Conservation (phyloP, 495 filamentous ascomycete species). For the Usnea hakonensis region DNA sequence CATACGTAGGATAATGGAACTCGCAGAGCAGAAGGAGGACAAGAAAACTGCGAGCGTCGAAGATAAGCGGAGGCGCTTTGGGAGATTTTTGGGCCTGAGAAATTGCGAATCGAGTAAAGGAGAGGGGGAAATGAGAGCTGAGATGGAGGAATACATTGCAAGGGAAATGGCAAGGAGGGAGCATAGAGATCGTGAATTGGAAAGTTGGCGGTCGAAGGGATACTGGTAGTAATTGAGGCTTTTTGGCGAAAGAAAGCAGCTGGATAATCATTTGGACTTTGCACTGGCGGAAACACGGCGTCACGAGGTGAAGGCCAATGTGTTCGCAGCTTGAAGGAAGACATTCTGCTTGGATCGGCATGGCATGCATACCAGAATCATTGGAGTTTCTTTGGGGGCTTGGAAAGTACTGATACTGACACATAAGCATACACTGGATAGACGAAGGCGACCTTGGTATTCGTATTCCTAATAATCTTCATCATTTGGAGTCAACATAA, state of each 20-base stretch:
- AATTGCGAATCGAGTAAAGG: slow-evolving; percentile 49
- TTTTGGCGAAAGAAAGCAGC: not conserved
- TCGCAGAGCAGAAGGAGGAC: not conserved
- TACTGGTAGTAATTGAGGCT: slow-evolving; percentile 6
- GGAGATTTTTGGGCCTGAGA: slow-evolving; percentile 58
- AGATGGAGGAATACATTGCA: slow-evolving; percentile 28
- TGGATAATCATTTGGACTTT: not conserved
- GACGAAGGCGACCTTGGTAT: not conserved
- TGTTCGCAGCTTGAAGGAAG: not conserved
- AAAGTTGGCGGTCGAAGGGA: slow-evolving; percentile 20
- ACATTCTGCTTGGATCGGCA: not conserved
- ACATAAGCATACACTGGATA: not conserved
- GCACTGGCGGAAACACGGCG: not conserved
- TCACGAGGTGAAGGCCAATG: not conserved
- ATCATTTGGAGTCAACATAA: too few relatives aligned
- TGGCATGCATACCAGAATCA: not conserved
- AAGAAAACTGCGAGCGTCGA: slow-evolving; percentile 37
- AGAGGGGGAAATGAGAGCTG: slow-evolving; percentile 28
- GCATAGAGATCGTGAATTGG: slow-evolving; percentile 14
- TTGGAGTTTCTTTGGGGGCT: not conserved
- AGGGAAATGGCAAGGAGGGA: slow-evolving; percentile 32
- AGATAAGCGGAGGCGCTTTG: slow-evolving; percentile 55
- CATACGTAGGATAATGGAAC: slow-evolving; percentile 15
- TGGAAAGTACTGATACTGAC: not conserved
- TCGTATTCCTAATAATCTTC: too few relatives aligned